Conservation (phyloP, 1,284 basidiomycete genomes). For the Agaricales sp. region DNA sequence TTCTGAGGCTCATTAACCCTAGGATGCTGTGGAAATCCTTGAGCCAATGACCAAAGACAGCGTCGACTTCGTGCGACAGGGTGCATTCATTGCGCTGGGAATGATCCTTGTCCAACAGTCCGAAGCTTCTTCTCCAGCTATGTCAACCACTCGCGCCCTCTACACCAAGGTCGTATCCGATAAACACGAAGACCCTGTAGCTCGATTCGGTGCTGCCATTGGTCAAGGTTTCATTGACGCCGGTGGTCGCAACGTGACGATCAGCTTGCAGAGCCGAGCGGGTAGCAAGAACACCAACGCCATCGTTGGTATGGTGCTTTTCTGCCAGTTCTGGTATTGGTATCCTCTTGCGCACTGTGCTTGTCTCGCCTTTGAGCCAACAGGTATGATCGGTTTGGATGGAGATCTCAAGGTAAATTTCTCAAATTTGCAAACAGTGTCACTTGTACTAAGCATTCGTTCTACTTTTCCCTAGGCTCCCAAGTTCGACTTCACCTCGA, state of each 20-base stretch:
- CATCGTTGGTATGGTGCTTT: constrained; percentile 91
- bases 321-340: constrained; percentile 99
- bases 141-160: constrained; percentile 68
- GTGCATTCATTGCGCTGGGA: constrained; percentile 89
- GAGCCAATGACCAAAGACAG: constrained; percentile 96
- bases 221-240: constrained; percentile 96
- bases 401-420: constrained; percentile 65
- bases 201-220: constrained; percentile 89
- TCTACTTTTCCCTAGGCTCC: constrained; percentile 47
- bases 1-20: constrained; percentile 8
- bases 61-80: constrained; percentile 95
- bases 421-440: too few species aligned
- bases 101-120: constrained; percentile 96
- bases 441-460: constrained; percentile 3
- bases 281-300: constrained; percentile 87
- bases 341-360: constrained; percentile 94
- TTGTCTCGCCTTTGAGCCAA: constrained; percentile 86
- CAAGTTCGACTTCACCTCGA: constrained; percentile 83
- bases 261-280: constrained; percentile 84
- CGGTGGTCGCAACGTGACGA: constrained; percentile 90
- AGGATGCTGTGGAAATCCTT: constrained; percentile 90
- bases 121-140: constrained; percentile 77
- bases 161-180: constrained; percentile 86
- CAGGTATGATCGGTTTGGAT: constrained; percentile 86
- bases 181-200: constrained; percentile 97